Evolutionary conservation across 495 filamentous ascomycete genomes (phyloP), one percentile per base, ranked within the genome.

Genomic region (Tuber calosporum): DNA sequence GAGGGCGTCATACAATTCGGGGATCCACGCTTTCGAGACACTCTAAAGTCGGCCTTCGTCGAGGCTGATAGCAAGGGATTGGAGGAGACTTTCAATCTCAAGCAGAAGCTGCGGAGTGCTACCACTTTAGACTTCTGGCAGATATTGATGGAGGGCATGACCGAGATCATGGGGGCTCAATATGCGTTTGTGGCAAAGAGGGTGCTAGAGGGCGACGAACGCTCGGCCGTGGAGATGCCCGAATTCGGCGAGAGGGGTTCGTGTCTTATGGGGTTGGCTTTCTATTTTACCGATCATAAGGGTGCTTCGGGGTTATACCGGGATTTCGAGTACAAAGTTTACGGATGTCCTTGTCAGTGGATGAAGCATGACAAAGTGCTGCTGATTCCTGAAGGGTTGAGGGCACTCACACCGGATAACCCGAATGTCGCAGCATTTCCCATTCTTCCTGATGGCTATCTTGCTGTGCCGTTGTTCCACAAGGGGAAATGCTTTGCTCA

Each of bases 291-390:
- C 79, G 87, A 91, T 74, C 89, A 88, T 20, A 83, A 85, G 37
- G 84, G 88, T 36, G 83, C 84, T 8, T 84, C 86, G 48, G 82
- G 86, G 19, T 81, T 88, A 42, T 84, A 89, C 73, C 85, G 85
- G 72, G 84, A 91, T 77, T 87, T 86, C 80, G 85, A 87, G 70
- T 92, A 91, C 82, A 86, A 88, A 76, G 87, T 88, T 43, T 89
- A 88, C 72, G 87, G 86, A 38, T 88, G 85, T 79, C 90, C 84
- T 53, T 92, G 86, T 82, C 84, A 87, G 48, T 86, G 90, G 77
- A 92, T 94, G 90, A 86, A 86, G 73, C 86, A 91, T 75, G 89
- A 91, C 81, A 89, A 91, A 80, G 89, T 92, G 26, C 91, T 91
- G 79, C 81, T 93, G 68, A 88, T 93, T 40, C 88, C 90, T 2